Evolutionary conservation across 1,139 yeast genomes (phyloP), one percentile per base, ranked within the genome.

Genomic region (Candida glucosophila): DNA sequence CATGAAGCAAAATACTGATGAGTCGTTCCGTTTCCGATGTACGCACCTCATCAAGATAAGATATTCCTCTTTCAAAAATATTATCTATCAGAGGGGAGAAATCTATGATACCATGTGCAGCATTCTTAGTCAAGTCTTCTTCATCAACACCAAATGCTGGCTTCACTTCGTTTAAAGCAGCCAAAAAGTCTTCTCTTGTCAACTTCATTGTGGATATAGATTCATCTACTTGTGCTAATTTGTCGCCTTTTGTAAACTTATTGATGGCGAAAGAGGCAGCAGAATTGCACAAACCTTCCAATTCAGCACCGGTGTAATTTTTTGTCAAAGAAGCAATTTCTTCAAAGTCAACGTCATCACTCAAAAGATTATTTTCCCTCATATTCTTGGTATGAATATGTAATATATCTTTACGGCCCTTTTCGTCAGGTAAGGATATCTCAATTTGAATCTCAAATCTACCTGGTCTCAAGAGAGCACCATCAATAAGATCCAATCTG

Each of bases 61-160:
- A 70, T 26, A 67, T 71, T 26, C 97, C 96, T 39, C 78, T 73
- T 28, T 67, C 71, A 36, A 90, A 66, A 20, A 88, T 73, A 13
- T 72, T 64, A 32, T 70, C 74, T 31, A 90, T 73, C 27, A 69
- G 62, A 5, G 74, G 66, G 22, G 90, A 81, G 51, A 69, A 92
- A 34, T 74, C 76, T 39, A 90, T 74, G 34, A 92, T 77, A 7
- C 97, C 98, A 41, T 90, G 88, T 30, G 85, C 80, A 24, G 88
- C 73, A 43, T 78, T 76, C 30, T 73, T 72, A 29, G 78, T 73
- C 41, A 90, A 68, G 45, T 88, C 95, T 41, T 88, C 97, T 55
- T 90, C 98, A 45, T 81, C 81, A 12, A 86, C 94, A 59, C 98
- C 99, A 58, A 88, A 92, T 0, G 97, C 97, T 1, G 99, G 96